These are phyloP conservation scores for Paspalum notatum DNA, from an alignment of 176 grass and related monocot genomes.

Conservation along the genomic window DNA sequence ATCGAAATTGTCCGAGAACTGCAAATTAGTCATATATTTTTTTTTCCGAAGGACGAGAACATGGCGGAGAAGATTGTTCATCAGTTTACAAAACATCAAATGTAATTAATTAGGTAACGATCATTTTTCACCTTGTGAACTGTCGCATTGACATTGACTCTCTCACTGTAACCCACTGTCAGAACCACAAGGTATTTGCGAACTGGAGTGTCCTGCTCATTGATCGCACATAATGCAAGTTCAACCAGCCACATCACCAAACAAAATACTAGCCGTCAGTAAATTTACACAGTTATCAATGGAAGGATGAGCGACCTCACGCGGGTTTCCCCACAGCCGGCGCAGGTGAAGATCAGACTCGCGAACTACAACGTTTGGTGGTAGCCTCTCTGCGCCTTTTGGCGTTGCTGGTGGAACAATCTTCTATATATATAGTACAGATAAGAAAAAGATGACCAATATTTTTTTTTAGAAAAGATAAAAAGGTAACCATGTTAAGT, in stretches of 20 bases:
- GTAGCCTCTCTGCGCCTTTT: slow-evolving; percentile 51
- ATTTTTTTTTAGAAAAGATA: not conserved
- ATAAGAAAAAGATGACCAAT: too few species aligned
- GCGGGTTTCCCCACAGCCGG: slow-evolving; percentile 58
- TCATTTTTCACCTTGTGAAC: slow-evolving; percentile 23
- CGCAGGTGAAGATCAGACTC: slow-evolving; percentile 62
- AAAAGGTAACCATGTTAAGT: not conserved
- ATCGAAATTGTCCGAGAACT: slow-evolving; percentile 36
- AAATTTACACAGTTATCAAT: not conserved
- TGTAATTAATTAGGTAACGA: too few species aligned
- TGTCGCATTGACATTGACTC: slow-evolving; percentile 29
- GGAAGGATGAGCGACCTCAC: not conserved
- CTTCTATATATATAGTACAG: not conserved
- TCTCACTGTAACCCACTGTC: slow-evolving; percentile 32
- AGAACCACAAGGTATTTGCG: slow-evolving; percentile 32
- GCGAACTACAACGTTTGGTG: slow-evolving; percentile 40
- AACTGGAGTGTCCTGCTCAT: slow-evolving; percentile 8
- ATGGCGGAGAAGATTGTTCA: too few species aligned
- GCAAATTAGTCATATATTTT: too few species aligned
- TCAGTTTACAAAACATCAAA: not conserved
- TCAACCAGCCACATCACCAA: not conserved
- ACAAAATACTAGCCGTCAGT: not conserved
- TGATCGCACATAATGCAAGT: not conserved
- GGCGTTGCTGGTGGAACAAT: slow-evolving; percentile 16
- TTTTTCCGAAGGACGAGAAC: too few species aligned